A percentile compares a stretch with the other conserved stretches of the same genome.
These are phyloP conservation scores for Ilyonectria destructans DNA, from an alignment of 2,329 filamentous ascomycete genomes.

Conservation along the genomic window DNA sequence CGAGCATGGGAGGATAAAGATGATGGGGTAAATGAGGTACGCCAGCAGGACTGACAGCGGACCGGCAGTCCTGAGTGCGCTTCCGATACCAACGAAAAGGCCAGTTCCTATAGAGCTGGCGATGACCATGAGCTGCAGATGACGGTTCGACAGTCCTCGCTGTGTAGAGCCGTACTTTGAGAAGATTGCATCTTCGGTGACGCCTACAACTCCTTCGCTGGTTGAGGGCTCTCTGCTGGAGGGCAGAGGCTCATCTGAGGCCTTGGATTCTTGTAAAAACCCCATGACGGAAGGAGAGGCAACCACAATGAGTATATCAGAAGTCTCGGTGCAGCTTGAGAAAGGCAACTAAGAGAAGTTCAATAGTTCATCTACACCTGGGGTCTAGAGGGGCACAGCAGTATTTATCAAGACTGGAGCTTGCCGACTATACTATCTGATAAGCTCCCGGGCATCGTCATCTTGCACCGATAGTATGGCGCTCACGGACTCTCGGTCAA, in stretches of 20 bases:
- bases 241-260: not conserved
- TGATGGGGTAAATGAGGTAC: slow-evolving; percentile 58
- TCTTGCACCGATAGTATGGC: not conserved
- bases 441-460: not conserved
- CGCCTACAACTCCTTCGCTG: not conserved
- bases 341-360: not conserved
- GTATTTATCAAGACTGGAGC: not conserved
- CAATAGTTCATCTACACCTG: not conserved
- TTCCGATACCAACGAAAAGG: slow-evolving; percentile 60
- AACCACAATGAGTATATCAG: not conserved
- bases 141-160: slow-evolving; percentile 53
- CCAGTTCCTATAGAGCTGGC: slow-evolving; percentile 61
- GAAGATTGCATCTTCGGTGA: not conserved
- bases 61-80: slow-evolving; percentile 56
- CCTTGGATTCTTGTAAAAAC: not conserved
- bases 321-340: not conserved
- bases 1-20: slow-evolving; percentile 59
- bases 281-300: not conserved
- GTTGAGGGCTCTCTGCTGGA: not conserved
- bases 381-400: not conserved
- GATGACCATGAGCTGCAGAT: slow-evolving; percentile 64
- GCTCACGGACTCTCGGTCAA: not conserved
- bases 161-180: slow-evolving; percentile 27
- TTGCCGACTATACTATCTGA: not conserved
- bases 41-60: slow-evolving; percentile 59